Percentiles rank a stretch among this genome's conserved stretches.
Evolutionary conservation across 148 eudicot species (phyloP).

Genomic region (Vaccinium corymbosum): DNA sequence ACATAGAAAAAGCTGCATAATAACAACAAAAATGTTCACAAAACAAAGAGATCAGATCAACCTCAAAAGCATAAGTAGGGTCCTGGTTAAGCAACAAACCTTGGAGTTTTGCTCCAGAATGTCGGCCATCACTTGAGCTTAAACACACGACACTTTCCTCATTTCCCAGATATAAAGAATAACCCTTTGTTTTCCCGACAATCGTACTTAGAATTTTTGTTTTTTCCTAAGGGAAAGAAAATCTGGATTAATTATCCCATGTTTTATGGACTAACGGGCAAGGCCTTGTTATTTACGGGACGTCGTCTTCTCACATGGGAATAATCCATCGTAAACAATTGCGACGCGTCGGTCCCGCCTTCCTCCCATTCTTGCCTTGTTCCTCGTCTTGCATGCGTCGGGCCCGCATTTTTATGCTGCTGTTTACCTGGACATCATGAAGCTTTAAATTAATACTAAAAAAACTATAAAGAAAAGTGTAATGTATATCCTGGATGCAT

Average conservation of each 20-base stretch:
- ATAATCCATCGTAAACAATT: neutral
- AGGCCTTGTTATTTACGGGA: neutral
- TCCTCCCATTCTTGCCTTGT: constrained; percentile 24
- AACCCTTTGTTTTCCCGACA: neutral
- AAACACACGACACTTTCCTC: neutral
- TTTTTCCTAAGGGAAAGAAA: neutral
- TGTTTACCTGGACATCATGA: constrained; percentile 21
- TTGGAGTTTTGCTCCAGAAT: neutral
- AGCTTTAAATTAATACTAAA: neutral
- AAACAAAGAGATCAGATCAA: neutral
- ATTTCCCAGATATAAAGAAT: neutral
- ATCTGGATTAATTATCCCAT: neutral
- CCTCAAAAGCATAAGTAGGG: neutral
- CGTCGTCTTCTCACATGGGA: neutral
- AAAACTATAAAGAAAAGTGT: neutral
- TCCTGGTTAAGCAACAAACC: neutral
- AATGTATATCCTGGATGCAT: neutral
- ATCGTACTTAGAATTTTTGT: neutral
- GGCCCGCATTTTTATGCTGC: constrained; percentile 19
- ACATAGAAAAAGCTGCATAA: too few species aligned
- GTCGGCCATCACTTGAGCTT: neutral
- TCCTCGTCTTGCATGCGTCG: constrained; percentile 23
- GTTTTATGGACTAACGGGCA: neutral
- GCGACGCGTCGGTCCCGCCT: neutral
- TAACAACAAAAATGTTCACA: neutral